A percentile compares a stretch with the other conserved stretches of the same genome.
Evolutionary conservation across 495 filamentous ascomycete species (phyloP).

Genomic region (Aspergillus saccharolyticus): DNA sequence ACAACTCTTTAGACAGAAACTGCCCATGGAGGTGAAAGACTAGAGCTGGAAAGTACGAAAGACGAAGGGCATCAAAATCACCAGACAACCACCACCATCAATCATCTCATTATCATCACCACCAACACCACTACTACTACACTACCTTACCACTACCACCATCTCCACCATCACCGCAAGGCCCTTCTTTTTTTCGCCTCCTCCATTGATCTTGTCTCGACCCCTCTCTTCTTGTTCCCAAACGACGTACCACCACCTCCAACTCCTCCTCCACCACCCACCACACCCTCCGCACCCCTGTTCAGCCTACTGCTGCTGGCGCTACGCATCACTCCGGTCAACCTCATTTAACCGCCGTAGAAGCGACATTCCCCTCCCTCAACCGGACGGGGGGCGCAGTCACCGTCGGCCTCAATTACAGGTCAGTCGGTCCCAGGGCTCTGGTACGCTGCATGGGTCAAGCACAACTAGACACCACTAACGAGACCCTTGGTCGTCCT

Average conservation of each 20-base stretch:
- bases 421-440: constrained; percentile 18
- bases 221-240: constrained; percentile 1
- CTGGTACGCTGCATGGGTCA: constrained; percentile 26
- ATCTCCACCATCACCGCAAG: neutral
- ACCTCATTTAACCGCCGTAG: constrained; percentile 19
- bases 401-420: constrained; percentile 17
- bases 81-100: neutral
- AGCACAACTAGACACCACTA: constrained; percentile 15
- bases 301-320: constrained; percentile 15
- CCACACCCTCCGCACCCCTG: neutral
- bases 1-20: neutral
- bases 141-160: neutral
- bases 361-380: constrained; percentile 8
- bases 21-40: neutral
- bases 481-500: constrained; percentile 16
- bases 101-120: neutral
- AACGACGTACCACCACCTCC: constrained; percentile 5
- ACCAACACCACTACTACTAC: neutral
- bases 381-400: constrained; percentile 20
- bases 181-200: constrained; percentile 4
- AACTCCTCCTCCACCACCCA: neutral
- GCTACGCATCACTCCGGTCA: constrained; percentile 15
- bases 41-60: neutral
- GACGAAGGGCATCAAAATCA: neutral
- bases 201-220: constrained; percentile 7